phyloP scores from a whole-genome alignment of 163 green algal species.

The Volvox carteri region DNA sequence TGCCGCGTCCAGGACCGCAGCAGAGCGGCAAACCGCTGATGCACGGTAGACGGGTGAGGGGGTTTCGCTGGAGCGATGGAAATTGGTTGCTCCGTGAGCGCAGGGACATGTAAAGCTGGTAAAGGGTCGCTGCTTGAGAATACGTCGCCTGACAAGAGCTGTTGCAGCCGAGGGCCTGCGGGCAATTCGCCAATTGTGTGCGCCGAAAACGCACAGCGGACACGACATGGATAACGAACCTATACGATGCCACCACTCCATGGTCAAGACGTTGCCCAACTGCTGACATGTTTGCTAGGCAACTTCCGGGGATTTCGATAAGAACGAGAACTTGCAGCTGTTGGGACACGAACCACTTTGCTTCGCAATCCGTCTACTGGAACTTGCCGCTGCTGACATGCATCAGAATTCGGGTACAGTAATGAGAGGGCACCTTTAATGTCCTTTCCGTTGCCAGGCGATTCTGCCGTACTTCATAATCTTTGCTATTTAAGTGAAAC shows the following conservation, averaged over 20 bases:
- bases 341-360: not conserved
- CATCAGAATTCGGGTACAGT: not conserved
- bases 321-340: not conserved
- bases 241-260: not conserved
- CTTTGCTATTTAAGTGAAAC: no score
- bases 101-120: not conserved
- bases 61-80: not conserved
- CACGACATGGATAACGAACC: not conserved
- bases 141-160: not conserved
- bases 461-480: not conserved
- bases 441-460: not conserved
- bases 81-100: not conserved
- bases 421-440: not conserved
- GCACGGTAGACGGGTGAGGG: not conserved
- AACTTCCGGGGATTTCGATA: not conserved
- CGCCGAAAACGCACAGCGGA: not conserved
- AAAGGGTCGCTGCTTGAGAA: not conserved
- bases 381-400: no score
- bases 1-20: not conserved
- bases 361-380: no score
- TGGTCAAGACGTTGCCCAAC: not conserved
- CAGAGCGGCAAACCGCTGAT: not conserved
- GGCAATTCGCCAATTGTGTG: not conserved
- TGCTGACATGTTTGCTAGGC: not conserved
- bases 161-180: not conserved